Evolutionary conservation across 1,284 basidiomycete species (phyloP), one percentile per base, ranked within the genome.

Genomic region (Marasmius fiardii): DNA sequence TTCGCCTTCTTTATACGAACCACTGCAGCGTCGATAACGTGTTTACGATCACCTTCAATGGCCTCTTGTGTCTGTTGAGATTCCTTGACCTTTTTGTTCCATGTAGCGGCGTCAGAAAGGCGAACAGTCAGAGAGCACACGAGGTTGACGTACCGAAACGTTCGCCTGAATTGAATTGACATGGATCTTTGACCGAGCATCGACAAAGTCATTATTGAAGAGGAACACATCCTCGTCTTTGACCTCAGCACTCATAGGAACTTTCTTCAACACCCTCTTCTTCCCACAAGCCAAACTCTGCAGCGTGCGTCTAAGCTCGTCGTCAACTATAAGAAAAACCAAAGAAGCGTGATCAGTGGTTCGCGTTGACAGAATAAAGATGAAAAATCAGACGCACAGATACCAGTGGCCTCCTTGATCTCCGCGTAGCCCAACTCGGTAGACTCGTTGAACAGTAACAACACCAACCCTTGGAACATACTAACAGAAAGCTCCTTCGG

Each of bases 161-260:
- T 95, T 94, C 47, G 90, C 89, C 71, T 98, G 96, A 60, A 99
- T 97, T 52, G 95, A 93, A 67, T 96, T 98, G 75, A 99, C 96
- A 69, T 93, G 91, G 48, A 99, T 85, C 63, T 88, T 90, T 50
- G 86, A 75, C 23, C 85, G 80, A 7, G 88, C 81, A 66, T 96
- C 92, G 43, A 86, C 85, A 70, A 98, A 97, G 16, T 82, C 83
- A 47, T 83, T 77, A 71, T 98, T 98, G 75, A 91, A 92, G 33
- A 71, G 70, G 69, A 99, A 96, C 52, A 82, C 69, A 68, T 98
- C 96, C 0, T 71, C 75, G 41, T 90, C 83, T 31, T 85, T 70
- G 35, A 99, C 88, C 20, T 97, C 94, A 64, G 83, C 86, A 3
- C 93, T 91, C 1, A 74, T 71, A 0, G 96, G 93, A 6, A 81